These are phyloP conservation scores for Rasamsonia emersonii DNA, from an alignment of 2,329 filamentous ascomycete genomes.

Conservation along the genomic window DNA sequence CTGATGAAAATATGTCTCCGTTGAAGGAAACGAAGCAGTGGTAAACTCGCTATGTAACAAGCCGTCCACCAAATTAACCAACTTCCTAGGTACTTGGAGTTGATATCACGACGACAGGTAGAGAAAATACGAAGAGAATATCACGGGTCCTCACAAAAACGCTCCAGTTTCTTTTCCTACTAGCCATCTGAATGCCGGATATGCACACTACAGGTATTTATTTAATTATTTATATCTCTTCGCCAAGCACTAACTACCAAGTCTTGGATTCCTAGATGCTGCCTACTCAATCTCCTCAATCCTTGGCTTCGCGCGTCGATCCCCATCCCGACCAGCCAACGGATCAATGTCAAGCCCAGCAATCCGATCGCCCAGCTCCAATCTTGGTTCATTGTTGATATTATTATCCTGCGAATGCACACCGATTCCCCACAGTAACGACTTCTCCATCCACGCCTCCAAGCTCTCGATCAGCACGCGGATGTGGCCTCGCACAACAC, in stretches of 20 bases:
- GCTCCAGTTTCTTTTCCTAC: neutral
- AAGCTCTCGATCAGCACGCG: slow-evolving; percentile 32
- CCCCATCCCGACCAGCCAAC: slow-evolving; percentile 15
- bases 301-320: slow-evolving; percentile 17
- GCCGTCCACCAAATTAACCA: too few relatives aligned
- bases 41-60: too few relatives aligned
- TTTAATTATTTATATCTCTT: slow-evolving; percentile 10
- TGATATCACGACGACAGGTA: too few relatives aligned
- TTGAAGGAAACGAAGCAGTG: too few relatives aligned
- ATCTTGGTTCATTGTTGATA: slow-evolving; percentile 8
- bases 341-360: slow-evolving; percentile 31
- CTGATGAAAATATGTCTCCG: too few relatives aligned
- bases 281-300: slow-evolving; percentile 37
- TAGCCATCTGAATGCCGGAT: neutral
- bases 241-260: slow-evolving; percentile 7
- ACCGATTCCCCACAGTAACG: slow-evolving; percentile 31
- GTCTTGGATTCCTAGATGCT: neutral
- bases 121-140: too few relatives aligned
- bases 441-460: slow-evolving; percentile 36
- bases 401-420: slow-evolving; percentile 6
- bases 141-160: neutral
- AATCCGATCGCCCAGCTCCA: slow-evolving; percentile 30
- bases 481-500: slow-evolving; percentile 32
- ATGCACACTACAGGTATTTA: too few relatives aligned
- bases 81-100: too few relatives aligned